Evolutionary conservation across 352 stramenopile species (phyloP).

Genomic region (Globisporangium nagaii): DNA sequence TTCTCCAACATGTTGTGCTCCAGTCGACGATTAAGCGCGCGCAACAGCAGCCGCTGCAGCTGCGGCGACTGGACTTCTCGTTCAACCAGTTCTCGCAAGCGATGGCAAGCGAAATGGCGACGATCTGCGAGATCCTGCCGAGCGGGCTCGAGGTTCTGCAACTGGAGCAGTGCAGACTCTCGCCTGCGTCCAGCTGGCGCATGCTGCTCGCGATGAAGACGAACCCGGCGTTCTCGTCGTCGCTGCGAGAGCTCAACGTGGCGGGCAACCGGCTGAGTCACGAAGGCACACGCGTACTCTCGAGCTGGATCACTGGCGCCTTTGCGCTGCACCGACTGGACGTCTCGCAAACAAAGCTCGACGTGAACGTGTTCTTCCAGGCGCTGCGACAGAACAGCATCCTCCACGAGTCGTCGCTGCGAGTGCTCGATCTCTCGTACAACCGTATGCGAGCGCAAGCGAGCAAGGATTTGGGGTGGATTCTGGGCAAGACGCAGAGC

Average conservation of each 20-base stretch:
- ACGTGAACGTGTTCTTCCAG: constrained; percentile 48
- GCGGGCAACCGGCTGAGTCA: constrained; percentile 46
- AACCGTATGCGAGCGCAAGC: constrained; percentile 52
- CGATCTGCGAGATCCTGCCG: constrained; percentile 38
- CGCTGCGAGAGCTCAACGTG: constrained; percentile 53
- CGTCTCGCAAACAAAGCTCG: constrained; percentile 48
- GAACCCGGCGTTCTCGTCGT: constrained; percentile 40
- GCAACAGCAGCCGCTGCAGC: constrained; percentile 11
- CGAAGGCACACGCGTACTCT: constrained; percentile 37
- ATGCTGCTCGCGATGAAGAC: constrained; percentile 37
- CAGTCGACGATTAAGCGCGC: constrained; percentile 43
- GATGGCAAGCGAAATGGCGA: constrained; percentile 46
- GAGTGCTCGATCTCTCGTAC: constrained; percentile 60
- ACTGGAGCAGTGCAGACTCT: constrained; percentile 45
- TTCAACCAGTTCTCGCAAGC: constrained; percentile 53
- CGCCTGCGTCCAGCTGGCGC: constrained; percentile 23
- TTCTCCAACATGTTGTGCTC: constrained; percentile 48
- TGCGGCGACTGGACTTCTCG: constrained; percentile 54
- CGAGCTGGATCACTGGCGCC: constrained; percentile 47
- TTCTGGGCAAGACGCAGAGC: constrained; percentile 60
- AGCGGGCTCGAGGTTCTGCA: constrained; percentile 48
- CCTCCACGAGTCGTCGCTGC: constrained; percentile 58
- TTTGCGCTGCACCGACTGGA: constrained; percentile 56
- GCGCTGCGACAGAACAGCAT: constrained; percentile 59
- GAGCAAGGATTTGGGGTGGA: constrained; percentile 44